Evolutionary conservation across 805 yeast species (phyloP), one percentile per base, ranked within the genome.

Genomic region (Schizosaccharomyces lindneri): DNA sequence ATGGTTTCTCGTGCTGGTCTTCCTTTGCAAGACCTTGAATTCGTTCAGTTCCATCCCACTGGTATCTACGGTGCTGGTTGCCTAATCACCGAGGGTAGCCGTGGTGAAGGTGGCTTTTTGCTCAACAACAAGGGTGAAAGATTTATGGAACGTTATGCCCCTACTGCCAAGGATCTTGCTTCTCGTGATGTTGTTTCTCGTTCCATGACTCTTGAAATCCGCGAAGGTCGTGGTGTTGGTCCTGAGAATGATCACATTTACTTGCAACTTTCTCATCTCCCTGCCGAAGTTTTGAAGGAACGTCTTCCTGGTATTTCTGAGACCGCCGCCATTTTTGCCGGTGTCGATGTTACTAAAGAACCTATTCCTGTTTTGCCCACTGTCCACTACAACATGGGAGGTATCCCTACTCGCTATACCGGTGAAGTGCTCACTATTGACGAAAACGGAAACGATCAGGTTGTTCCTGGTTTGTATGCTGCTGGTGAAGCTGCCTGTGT

Each of bases 401-500:
- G 97, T 82, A 87, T 90, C 67, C 98, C 98, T 74, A 93, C 98
- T 67, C 87, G 84, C 74, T 93, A 87, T 85, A 85, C 84, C 66
- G 98, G 97, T 78, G 97, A 90, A 77, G 97, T 82, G 61, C 72
- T 90, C 65, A 87, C 87, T 59, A 71, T 84, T 69, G 87, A 85
- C 71, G 90, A 80, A 71, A 75, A 79, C 61, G 98, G 98, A 68
- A 82, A 90, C 70, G 98, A 93, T 73, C 81, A 79, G 71, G 81
- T 85, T 67, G 93, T 90, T 65, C 93, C 90, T 70, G 98, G 98
- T 70, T 79, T 90, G 68, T 79, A 81, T 73, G 97, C 98, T 17
- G 88, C 97, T 78, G 98, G 98, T 79, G 98, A 90, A 78, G 89
- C 95, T 66, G 98, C 97, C 57, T 90, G 97, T 81, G 97, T 95